A percentile compares a stretch with the other conserved stretches of the same genome.
These are phyloP conservation scores for Cystobasidiaceae sp. DNA, from an alignment of 1,284 basidiomycete genomes.

Conservation along the genomic window DNA sequence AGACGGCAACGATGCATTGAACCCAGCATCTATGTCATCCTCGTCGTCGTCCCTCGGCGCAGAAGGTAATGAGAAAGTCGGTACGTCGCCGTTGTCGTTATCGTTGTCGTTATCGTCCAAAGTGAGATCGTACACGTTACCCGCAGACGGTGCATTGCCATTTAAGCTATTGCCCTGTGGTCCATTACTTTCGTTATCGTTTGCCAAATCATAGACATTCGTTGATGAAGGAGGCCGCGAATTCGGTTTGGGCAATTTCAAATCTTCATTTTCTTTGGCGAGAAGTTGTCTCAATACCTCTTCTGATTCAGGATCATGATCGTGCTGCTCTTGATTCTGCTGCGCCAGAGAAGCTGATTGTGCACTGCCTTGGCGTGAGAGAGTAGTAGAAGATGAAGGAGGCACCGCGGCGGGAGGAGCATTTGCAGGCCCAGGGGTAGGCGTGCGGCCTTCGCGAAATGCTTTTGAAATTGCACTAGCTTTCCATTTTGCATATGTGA, in stretches of 20 bases:
- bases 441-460: conserved; percentile 73
- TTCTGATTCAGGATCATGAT: conserved; percentile 9
- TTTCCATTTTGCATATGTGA: conserved; percentile 87
- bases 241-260: too few species aligned
- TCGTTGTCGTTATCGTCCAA: neutral
- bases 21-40: neutral
- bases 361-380: neutral
- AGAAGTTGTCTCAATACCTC: conserved; percentile 14
- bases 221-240: too few species aligned
- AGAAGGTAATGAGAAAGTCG: conserved; percentile 15
- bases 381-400: neutral
- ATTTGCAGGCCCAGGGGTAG: conserved; percentile 52
- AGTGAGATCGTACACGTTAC: neutral
- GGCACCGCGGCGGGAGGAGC: neutral
- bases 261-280: neutral
- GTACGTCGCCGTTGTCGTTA: neutral
- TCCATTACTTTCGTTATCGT: neutral
- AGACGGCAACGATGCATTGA: neutral
- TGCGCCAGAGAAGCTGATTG: too few species aligned
- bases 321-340: too few species aligned
- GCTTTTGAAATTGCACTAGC: conserved; percentile 83
- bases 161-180: neutral
- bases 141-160: neutral
- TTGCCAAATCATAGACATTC: too few species aligned
- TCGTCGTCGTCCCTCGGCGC: conserved; percentile 16